These are phyloP conservation scores for Tritrichomonas foetus DNA, from an alignment of 208 protist genomes.

Conservation along the genomic window DNA sequence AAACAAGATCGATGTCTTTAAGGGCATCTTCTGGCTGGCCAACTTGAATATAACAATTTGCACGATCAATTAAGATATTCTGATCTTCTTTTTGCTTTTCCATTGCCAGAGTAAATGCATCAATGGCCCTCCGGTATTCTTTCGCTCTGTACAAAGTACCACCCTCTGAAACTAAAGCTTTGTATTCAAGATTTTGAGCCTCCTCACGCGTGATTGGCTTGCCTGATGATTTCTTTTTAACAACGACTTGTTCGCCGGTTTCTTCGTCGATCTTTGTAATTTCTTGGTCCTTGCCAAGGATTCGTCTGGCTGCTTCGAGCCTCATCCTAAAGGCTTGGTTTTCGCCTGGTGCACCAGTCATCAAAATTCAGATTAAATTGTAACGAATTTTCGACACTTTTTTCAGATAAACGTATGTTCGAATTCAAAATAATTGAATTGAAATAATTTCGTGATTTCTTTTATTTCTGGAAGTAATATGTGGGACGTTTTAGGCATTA, in stretches of 20 bases:
- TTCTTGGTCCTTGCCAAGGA: not conserved
- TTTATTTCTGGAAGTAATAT: too few relatives aligned
- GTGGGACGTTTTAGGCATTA: too few relatives aligned
- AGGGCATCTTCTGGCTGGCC: not conserved
- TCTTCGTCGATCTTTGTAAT: not conserved
- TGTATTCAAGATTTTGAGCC: not conserved
- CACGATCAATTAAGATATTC: conserved; percentile 33
- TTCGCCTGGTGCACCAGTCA: not conserved
- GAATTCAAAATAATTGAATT: too few relatives aligned
- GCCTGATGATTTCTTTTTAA: not conserved
- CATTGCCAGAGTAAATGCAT: not conserved
- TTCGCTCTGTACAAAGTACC: not conserved
- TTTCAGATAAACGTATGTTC: too few relatives aligned
- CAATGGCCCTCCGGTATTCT: conserved; percentile 7
- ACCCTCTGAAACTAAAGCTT: conserved; percentile 24
- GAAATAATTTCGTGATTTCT: too few relatives aligned
- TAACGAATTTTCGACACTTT: too few relatives aligned
- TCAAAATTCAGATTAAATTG: too few relatives aligned
- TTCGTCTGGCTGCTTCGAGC: not conserved
- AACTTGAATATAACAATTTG: conserved; percentile 39
- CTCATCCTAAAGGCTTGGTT: not conserved
- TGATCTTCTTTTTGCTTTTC: conserved; percentile 25
- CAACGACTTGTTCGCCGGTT: not conserved
- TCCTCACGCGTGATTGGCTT: not conserved
- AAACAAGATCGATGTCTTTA: not conserved